Evolutionary conservation across 2,329 filamentous ascomycete species (phyloP), one percentile per base, ranked within the genome.

Genomic region (Fusarium aywerte): DNA sequence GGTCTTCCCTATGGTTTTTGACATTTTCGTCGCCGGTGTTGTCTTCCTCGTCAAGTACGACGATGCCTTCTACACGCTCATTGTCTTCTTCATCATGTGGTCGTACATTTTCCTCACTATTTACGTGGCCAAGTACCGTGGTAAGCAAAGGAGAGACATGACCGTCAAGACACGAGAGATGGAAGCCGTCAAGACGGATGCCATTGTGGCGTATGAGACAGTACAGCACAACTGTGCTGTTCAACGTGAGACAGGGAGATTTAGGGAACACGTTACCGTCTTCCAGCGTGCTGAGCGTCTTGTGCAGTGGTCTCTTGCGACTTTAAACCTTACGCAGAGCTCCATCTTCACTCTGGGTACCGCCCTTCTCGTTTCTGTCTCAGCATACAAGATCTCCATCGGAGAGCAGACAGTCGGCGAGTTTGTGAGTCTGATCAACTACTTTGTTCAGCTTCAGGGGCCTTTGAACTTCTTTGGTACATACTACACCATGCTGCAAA

Each of bases 211-310:
- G 0, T 84, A 82, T 58, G 82, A 84, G 62, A 89, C 87, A 2
- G 87, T 89, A 42, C 88, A 89, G 67, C 87, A 89, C 73, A 89
- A 89, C 77, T 88, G 87, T 65, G 87, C 87, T 18, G 84, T 89
- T 62, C 77, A 78, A 2, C 84, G 85, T 62, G 87, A 89, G 70
- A 87, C 87, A 39, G 80, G 83, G 50, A 80, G 85, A 8, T 89
- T 88, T 71, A 82, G 80, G 29, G 78, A 83, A 21, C 84, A 87
- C 13, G 86, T 89, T 1, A 35, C 67, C 18, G 45, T 73, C 12
- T 89, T 84, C 69, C 87, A 89, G 64, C 79, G 78, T 11, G 68
- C 69, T 2, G 68, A 76, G 29, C 53, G 72, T 31, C 43, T 75
- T 25, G 68, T 74, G 7, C 65, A 75, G 29, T 65, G 70, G 70